Percentiles rank a stretch among this genome's conserved stretches.
Evolutionary conservation across 1,284 basidiomycete species (phyloP).

Genomic region (Ustilago nuda): DNA sequence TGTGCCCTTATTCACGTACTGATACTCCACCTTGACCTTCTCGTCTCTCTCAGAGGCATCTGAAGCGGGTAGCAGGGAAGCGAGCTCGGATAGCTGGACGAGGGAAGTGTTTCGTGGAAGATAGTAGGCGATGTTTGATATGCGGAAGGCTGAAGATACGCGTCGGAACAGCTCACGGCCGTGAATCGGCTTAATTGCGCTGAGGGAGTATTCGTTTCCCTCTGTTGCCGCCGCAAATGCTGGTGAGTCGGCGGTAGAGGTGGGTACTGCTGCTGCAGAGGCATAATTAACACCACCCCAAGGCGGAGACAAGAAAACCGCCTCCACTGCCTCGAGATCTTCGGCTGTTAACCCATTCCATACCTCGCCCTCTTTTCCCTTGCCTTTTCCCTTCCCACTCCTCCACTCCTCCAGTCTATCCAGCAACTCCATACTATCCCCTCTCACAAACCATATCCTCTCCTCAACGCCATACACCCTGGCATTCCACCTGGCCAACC

Average conservation of each 20-base stretch:
- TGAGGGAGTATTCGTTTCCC: conserved; percentile 41
- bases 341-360: conserved; percentile 25
- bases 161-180: conserved; percentile 80
- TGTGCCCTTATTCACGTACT: conserved; percentile 79
- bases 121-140: conserved; percentile 77
- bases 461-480: conserved; percentile 91
- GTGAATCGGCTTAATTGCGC: conserved; percentile 78
- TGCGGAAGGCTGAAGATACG: conserved; percentile 22
- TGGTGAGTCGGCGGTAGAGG: background rate
- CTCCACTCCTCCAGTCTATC: background rate
- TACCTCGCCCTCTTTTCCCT: conserved; percentile 29
- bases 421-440: conserved; percentile 85
- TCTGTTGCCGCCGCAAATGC: background rate
- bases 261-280: conserved; percentile 1
- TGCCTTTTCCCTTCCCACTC: conserved; percentile 20
- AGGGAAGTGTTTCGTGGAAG: conserved; percentile 86
- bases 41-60: background rate
- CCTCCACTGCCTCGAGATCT: conserved; percentile 30
- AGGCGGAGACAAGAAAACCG: conserved; percentile 60
- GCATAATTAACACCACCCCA: conserved; percentile 65
- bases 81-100: conserved; percentile 78
- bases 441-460: conserved; percentile 91
- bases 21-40: conserved; percentile 83
- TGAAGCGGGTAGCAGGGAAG: conserved; percentile 69
- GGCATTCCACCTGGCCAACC: conserved; percentile 88